These are phyloP conservation scores for Rickenella mellea DNA, from an alignment of 768 basidiomycete species.

Conservation along the genomic window DNA sequence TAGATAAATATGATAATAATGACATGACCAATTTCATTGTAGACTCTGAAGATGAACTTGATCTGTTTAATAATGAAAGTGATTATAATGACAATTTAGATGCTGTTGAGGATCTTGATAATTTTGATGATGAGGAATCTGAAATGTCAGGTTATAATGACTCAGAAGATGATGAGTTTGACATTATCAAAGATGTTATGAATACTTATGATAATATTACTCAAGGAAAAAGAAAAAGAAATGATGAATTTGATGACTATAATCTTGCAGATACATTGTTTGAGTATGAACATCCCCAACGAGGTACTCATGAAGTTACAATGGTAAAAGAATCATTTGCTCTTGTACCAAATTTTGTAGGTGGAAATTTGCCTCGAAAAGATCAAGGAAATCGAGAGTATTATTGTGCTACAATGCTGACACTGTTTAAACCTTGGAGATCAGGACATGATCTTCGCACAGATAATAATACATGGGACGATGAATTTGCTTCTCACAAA, in stretches of 20 bases:
- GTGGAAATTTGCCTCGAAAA: conserved; percentile 16
- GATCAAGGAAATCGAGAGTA: conserved; percentile 23
- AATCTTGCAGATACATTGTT: conserved; percentile 4
- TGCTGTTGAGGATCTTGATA: not conserved
- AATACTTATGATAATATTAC: not conserved
- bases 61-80: too few relatives aligned
- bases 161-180: too few relatives aligned
- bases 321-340: not conserved
- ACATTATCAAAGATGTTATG: too few relatives aligned
- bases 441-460: conserved; percentile 13
- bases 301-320: conserved; percentile 13
- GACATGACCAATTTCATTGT: too few relatives aligned
- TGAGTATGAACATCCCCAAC: conserved; percentile 14
- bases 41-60: too few relatives aligned
- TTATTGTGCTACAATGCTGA: conserved; percentile 23
- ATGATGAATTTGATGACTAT: not conserved
- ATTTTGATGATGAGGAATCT: not conserved
- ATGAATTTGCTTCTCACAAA: conserved; percentile 8
- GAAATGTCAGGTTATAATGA: not conserved
- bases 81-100: not conserved
- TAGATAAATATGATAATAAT: not conserved
- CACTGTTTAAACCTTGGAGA: conserved; percentile 21
- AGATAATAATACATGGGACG: conserved; percentile 10
- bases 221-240: not conserved
- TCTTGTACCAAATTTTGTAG: conserved; percentile 20